Evolutionary conservation across 1,284 basidiomycete genomes (phyloP), one percentile per base, ranked within the genome.

Genomic region (Cutaneotrichosporon sp.): DNA sequence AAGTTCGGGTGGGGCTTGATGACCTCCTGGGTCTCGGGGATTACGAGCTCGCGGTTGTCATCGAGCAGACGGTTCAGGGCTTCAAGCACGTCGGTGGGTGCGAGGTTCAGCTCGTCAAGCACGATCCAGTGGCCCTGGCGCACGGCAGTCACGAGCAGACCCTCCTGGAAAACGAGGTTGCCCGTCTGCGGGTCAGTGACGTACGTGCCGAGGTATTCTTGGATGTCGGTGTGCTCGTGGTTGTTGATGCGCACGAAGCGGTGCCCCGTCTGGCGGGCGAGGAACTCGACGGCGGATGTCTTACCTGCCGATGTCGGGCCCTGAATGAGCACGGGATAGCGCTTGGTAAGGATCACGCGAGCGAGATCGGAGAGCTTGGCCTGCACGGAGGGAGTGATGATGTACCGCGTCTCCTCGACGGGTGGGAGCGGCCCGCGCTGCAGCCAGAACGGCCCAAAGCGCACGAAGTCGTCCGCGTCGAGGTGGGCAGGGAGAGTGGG

Each of bases 191-290:
- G 87, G 78, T 99, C 95, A 1, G 96, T 95, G 16, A 96, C 88
- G 74, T 99, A 99, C 0, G 94, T 95, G 7, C 97, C 97, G 58
- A 99, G 85, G 76, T 99, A 99, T 77, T 99, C 97, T 76, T 99
- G 97, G 58, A 96, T 95, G 78, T 99, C 97, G 5, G 97, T 99
- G 76, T 99, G 97, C 73, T 99, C 97, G 82, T 99, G 97, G 74
- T 99, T 99, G 83, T 99, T 99, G 85, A 99, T 98, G 42, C 97
- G 91, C 32, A 99, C 89, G 77, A 99, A 99, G 34, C 87, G 87
- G 82, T 99, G 97, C 0, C 97, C 96, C 0, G 96, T 98, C 64
- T 91, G 86, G 65, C 87, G 87, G 2, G 97, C 96, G 26, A 99
- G 87, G 79, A 97, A 98, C 81, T 98, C 95, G 63, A 99, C 89